These are phyloP conservation scores for Bertia moriformis DNA, from an alignment of 2,329 filamentous ascomycete genomes.

Conservation along the genomic window DNA sequence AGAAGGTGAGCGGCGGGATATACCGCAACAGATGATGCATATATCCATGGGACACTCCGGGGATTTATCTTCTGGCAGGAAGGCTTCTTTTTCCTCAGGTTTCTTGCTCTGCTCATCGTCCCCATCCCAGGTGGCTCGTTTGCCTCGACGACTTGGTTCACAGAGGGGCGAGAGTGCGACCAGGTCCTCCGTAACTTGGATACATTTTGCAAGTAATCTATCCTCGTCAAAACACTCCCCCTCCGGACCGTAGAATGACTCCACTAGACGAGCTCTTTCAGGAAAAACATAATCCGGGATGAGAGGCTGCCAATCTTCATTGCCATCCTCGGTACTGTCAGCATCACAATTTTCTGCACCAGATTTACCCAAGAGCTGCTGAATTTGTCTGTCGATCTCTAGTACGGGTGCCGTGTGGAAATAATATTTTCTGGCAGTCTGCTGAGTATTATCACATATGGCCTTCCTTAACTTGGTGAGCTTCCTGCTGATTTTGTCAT, in stretches of 20 bases:
- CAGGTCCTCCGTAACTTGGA: slow-evolving; percentile 13
- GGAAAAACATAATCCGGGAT: slow-evolving; percentile 9
- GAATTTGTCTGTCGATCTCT: too few relatives aligned
- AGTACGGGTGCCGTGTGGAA: background rate
- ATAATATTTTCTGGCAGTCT: background rate
- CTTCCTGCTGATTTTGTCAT: background rate
- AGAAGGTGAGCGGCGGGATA: slow-evolving; percentile 8
- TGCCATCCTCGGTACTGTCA: background rate
- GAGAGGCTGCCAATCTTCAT: slow-evolving; percentile 3
- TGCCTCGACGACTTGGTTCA: slow-evolving; percentile 10
- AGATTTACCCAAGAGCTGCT: background rate
- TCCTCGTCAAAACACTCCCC: slow-evolving; percentile 10
- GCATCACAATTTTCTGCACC: background rate
- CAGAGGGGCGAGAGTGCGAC: slow-evolving; percentile 9
- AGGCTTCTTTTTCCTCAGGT: slow-evolving; percentile 7
- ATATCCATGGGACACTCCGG: slow-evolving; percentile 9
- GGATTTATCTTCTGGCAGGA: slow-evolving; percentile 4
- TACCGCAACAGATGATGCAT: slow-evolving; percentile 11
- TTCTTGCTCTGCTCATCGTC: slow-evolving; percentile 7
- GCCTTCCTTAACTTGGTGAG: background rate
- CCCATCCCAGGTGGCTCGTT: slow-evolving; percentile 9
- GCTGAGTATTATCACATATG: background rate
- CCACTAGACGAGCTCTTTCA: slow-evolving; percentile 8
- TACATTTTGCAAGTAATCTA: slow-evolving; percentile 10
- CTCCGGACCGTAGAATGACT: slow-evolving; percentile 11